These are phyloP conservation scores for Adansonia digitata DNA, from an alignment of 345 rosid species.

Conservation along the genomic window DNA sequence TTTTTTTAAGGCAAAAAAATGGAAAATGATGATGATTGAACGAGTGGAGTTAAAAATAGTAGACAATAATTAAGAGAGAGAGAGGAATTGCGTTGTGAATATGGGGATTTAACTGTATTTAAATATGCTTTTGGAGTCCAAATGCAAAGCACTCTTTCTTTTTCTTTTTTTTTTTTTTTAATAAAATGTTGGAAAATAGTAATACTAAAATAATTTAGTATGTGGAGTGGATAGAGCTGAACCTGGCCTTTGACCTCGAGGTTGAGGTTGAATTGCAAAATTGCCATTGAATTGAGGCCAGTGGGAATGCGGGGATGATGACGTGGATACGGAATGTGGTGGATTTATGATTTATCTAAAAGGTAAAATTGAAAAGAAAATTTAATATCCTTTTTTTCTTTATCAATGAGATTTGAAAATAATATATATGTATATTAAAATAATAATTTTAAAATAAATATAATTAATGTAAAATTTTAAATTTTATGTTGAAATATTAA, in stretches of 20 bases:
- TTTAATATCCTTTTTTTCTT: no score
- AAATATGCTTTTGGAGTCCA: slow-evolving; percentile 41
- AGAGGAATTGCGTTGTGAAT: slow-evolving; percentile 1
- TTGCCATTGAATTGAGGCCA: neutral
- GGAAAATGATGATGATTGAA: slow-evolving; percentile 37
- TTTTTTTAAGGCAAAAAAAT: no score
- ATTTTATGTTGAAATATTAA: no score
- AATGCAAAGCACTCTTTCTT: no score
- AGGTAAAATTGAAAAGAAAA: neutral
- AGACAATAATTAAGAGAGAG: slow-evolving; percentile 19
- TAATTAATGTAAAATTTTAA: no score
- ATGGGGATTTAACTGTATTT: slow-evolving; percentile 33
- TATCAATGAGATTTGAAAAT: no score
- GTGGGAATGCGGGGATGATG: neutral
- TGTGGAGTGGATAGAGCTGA: neutral
- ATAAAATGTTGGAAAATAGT: no score
- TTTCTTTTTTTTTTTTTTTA: neutral
- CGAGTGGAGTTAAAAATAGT: slow-evolving; percentile 19
- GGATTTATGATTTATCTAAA: no score
- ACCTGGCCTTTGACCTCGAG: neutral
- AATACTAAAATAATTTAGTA: no score
- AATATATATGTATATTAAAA: no score
- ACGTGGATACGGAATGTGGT: no score
- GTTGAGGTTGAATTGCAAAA: neutral
- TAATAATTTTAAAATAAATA: no score